Evolutionary conservation across 192 early-diverging fungal genomes (phyloP).

Genomic region (Umbelopsis ramanniana): DNA sequence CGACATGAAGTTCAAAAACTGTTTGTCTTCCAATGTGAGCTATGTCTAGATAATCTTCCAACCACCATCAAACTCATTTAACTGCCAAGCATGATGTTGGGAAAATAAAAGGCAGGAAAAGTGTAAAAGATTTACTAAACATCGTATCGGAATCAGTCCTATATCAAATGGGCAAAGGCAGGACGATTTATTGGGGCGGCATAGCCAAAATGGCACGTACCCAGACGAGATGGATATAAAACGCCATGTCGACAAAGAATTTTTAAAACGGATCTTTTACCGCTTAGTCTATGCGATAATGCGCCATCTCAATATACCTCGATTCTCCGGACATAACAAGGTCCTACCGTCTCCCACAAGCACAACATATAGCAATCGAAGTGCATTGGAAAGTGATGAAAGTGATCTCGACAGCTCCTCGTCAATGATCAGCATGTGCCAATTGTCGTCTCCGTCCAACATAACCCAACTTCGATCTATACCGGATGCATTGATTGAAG

Average conservation of each 20-base stretch:
- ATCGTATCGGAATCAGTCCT: neutral
- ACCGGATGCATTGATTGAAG: neutral
- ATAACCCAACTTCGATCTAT: neutral
- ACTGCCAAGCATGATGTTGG: too few species aligned
- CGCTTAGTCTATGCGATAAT: neutral
- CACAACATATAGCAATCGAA: neutral
- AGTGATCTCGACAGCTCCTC: neutral
- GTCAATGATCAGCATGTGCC: neutral
- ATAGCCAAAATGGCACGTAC: neutral
- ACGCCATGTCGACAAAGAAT: neutral
- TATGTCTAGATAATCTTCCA: too few species aligned
- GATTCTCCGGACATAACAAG: neutral
- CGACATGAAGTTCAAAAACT: too few species aligned
- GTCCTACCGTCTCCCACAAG: neutral
- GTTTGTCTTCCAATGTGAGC: too few species aligned
- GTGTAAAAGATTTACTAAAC: neutral
- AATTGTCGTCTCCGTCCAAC: neutral
- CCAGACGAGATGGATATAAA: constrained; percentile 17
- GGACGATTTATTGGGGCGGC: neutral
- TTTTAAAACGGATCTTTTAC: neutral
- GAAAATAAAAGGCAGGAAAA: too few species aligned
- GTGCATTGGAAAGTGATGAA: neutral
- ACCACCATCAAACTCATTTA: too few species aligned
- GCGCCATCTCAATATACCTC: constrained; percentile 3
- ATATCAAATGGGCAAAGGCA: neutral